Percentiles rank a stretch among this genome's conserved stretches.
phyloP scores from a whole-genome alignment of 805 yeast genomes.

The Kregervanrija pseudodelftensis region DNA sequence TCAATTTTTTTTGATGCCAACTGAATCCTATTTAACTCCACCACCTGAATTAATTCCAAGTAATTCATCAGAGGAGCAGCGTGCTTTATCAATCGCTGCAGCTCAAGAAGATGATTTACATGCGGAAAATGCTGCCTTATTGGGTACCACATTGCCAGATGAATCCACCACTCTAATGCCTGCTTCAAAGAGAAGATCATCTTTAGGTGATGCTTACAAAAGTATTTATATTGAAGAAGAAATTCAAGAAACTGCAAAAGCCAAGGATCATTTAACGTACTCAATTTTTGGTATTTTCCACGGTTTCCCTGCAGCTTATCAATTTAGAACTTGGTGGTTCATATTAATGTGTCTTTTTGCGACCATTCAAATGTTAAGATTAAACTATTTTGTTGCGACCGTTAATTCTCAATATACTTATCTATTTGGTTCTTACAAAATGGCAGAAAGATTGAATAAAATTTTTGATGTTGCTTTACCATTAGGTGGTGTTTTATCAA shows the following conservation, averaged over 20 bases:
- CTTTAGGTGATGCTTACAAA: slow-evolving; percentile 50
- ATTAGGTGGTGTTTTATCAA: slow-evolving; percentile 46
- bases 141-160: background rate
- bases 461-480: slow-evolving; percentile 50
- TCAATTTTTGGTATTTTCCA: slow-evolving; percentile 50
- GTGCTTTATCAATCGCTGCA: slow-evolving; percentile 21
- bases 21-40: slow-evolving; percentile 41
- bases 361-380: slow-evolving; percentile 50
- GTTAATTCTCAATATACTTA: slow-evolving; percentile 47
- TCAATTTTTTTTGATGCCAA: slow-evolving; percentile 42
- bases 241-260: slow-evolving; percentile 26
- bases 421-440: slow-evolving; percentile 32
- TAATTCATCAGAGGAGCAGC: slow-evolving; percentile 22
- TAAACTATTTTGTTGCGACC: slow-evolving; percentile 54
- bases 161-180: slow-evolving; percentile 15
- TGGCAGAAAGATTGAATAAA: slow-evolving; percentile 36
- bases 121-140: slow-evolving; percentile 1
- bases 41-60: slow-evolving; percentile 27
- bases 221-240: slow-evolving; percentile 48
- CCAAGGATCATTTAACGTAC: slow-evolving; percentile 24
- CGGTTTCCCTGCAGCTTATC: slow-evolving; percentile 42
- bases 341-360: slow-evolving; percentile 40
- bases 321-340: slow-evolving; percentile 48
- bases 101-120: slow-evolving; percentile 21
- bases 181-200: slow-evolving; percentile 35